Evolutionary conservation across 2,329 filamentous ascomycete genomes (phyloP), one percentile per base, ranked within the genome.

Genomic region (Sporothrix globosa): DNA sequence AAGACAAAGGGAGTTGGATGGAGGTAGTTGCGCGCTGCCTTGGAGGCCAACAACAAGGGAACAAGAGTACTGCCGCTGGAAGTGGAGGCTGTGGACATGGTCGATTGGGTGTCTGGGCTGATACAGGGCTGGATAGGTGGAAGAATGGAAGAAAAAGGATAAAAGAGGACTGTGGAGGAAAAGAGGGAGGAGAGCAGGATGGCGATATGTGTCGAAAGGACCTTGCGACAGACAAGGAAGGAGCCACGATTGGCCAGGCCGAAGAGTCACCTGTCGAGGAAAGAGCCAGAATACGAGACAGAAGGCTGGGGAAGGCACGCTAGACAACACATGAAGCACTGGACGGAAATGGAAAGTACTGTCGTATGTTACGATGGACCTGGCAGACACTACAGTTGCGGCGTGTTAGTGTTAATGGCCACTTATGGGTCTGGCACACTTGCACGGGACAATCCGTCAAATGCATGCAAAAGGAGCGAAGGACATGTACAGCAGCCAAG

Each of bases 231-330:
- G 27, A 24, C n/a, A 2, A 9, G 56, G 56, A 61, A 61, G 53
- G 53, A 34, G 56, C 56, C 10, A 44, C 34, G 30, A 44, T 24
- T 61, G 56, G 56, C 21, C 56, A 21, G n/a, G 4, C 56, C 56
- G 34, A 44, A 2, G 56, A 44, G 56, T 61, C 56, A 61, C 56
- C 34, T 41, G 34, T 13, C 3, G 6, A 24, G 34, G 56, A 44
- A 41, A 44, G 56, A 44, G n/a, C 39, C 34, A 17, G 34, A 61
- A 61, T 61, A 61, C 56, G n/a, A 61, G 56, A 61, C 44, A 24
- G 34, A 61, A 24, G 56, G 34, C 24, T 21, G 56, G 56, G 56
- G 56, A 61, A 61, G 56, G 56, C 56, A 21, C 56, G 44, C 56
- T 24, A 21, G 34, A 61, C 56, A 24, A 41, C 9, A 41, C 9